These are phyloP conservation scores for Annona squamosa DNA, from an alignment of 164 flowering plant genomes.

Conservation along the genomic window DNA sequence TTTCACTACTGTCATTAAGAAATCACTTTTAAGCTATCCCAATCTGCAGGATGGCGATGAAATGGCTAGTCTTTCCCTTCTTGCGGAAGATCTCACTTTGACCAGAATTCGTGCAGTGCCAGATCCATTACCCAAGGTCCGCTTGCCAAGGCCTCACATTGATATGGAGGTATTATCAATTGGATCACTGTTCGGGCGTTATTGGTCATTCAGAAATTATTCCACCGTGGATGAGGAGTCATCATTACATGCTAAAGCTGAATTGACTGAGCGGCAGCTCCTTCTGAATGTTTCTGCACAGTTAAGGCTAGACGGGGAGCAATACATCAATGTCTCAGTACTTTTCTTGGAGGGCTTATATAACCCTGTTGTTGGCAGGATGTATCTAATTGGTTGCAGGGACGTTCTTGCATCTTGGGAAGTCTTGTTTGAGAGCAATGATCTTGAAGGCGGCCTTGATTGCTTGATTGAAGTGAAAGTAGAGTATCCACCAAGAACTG, in stretches of 20 bases:
- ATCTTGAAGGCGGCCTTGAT: conserved; percentile 79
- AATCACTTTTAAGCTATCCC: conserved; percentile 60
- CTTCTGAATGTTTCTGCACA: conserved; percentile 85
- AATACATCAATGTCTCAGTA: conserved; percentile 36
- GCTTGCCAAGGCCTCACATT: conserved; percentile 24
- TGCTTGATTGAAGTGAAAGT: conserved; percentile 65
- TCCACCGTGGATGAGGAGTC: conserved; percentile 21
- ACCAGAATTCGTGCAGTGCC: conserved; percentile 36
- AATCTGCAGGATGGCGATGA: conserved; percentile 37
- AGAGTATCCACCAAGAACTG: conserved; percentile 71
- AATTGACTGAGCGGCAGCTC: conserved; percentile 62
- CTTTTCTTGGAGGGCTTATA: conserved; percentile 77
- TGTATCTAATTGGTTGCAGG: conserved; percentile 84
- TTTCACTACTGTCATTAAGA: conserved; percentile 50
- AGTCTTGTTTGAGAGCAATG: conserved; percentile 52
- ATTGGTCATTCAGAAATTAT: conserved; percentile 29
- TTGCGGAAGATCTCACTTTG: conserved; percentile 72
- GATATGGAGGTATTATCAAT: conserved; percentile 58
- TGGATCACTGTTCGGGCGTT: conserved; percentile 62
- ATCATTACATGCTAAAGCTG: conserved; percentile 34
- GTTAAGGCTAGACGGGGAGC: conserved; percentile 35
- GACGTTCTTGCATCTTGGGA: conserved; percentile 69
- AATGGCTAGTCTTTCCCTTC: conserved; percentile 43
- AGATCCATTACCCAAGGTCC: conserved; percentile 29
- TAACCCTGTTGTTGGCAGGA: conserved; percentile 61